Conservation (phyloP, 495 filamentous ascomycete species). For the Talaromyces adpressus region DNA sequence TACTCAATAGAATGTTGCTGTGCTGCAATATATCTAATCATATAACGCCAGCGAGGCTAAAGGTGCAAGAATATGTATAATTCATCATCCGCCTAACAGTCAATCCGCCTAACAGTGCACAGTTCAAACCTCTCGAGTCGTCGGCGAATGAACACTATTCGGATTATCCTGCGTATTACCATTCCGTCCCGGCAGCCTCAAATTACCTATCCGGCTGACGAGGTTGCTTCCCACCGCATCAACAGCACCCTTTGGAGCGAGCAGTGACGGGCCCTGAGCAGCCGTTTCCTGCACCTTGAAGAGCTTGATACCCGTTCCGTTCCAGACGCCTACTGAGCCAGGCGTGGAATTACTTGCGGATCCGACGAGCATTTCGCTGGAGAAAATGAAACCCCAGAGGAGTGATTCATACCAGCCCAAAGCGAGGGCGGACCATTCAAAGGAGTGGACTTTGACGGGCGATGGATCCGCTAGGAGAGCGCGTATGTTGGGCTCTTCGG, state of each 20-base stretch:
- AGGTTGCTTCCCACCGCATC: slow-evolving; percentile 93
- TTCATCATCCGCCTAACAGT: background rate
- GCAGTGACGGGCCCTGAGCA: slow-evolving; percentile 69
- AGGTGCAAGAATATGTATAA: background rate
- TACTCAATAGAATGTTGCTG: background rate
- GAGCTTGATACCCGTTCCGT: slow-evolving; percentile 76
- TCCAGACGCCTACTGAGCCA: slow-evolving; percentile 94
- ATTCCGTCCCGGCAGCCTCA: slow-evolving; percentile 49
- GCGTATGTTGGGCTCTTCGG: slow-evolving; percentile 53
- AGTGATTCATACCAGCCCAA: slow-evolving; percentile 96
- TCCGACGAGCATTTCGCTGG: slow-evolving; percentile 77
- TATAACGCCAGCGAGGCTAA: background rate
- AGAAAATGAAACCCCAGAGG: slow-evolving; percentile 94
- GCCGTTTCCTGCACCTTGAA: slow-evolving; percentile 86
- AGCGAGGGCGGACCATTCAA: slow-evolving; percentile 89
- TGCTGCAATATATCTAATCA: background rate
- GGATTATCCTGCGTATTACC: slow-evolving; percentile 26
- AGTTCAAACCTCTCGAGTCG: slow-evolving; percentile 30
- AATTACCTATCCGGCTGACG: slow-evolving; percentile 76
- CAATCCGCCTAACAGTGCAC: too few species aligned
- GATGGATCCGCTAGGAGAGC: slow-evolving; percentile 63
- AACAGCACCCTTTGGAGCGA: slow-evolving; percentile 82
- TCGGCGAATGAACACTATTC: slow-evolving; percentile 21
- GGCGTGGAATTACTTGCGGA: slow-evolving; percentile 39
- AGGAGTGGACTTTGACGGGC: slow-evolving; percentile 73